Evolutionary conservation across 192 early-diverging fungal genomes (phyloP), one percentile per base, ranked within the genome.

Genomic region (Backusella liffmaniae): DNA sequence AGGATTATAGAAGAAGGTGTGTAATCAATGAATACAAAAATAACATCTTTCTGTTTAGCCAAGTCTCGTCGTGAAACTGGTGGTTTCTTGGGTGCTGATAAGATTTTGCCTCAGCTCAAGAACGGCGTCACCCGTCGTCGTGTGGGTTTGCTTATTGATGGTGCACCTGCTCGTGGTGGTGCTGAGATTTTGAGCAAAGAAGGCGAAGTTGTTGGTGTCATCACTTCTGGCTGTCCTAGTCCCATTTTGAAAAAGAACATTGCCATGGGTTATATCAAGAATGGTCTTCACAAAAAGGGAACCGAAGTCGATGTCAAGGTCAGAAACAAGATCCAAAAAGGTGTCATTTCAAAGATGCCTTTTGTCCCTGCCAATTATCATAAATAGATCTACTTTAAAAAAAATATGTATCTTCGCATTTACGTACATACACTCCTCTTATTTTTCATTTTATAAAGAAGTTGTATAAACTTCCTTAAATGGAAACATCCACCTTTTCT

Each of bases 241-340:
- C 98, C 98, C 3, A 90, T 90, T 3, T 87, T 96, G 44, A 95
- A 95, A 85, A 93, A 96, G 86, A 99, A 99, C 86, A 86, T 99
- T 75, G 98, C 97, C 15, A 99, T 99, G 97, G 98, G 93, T 0
- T 98, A 97, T 75, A 95, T 99, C 46, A 85, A 90, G 81, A 89
- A 89, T 73, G 96, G 96, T 10, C 87, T 90, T 84, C 94, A 96
- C 86, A 98, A 98, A 90, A 82, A 80, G 26, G 95, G 93, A n/a
- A 98, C 98, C n/a, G 87, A 91, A 73, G 85, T 99, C 37, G 84
- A 91, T 85, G 96, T 99, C 65, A 90, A 92, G 79, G 98, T 99
- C 62, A 91, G 98, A 81, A 91, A 91, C 79, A 89, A 90, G 76
- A 73, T 93, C 49, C 93, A 97, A 77, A 91, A 93, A 62, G 98